A percentile compares a stretch with the other conserved stretches of the same genome.
Conservation (phyloP, 139 green algal genomes). For the Micractinium conductrix region DNA sequence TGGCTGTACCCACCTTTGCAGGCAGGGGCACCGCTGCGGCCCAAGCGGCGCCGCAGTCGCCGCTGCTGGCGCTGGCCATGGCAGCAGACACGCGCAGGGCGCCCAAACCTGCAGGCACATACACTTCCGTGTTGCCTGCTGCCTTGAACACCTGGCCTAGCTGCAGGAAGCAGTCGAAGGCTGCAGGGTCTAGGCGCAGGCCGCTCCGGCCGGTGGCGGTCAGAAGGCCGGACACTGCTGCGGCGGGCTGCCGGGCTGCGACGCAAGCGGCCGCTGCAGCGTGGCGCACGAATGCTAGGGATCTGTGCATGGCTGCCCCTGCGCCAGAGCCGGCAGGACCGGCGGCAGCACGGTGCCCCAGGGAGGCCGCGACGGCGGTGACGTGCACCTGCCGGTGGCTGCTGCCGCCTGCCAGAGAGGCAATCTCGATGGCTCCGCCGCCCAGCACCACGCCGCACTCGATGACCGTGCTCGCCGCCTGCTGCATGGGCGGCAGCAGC, state of each 20-base stretch:
- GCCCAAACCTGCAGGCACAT: conserved; percentile 60
- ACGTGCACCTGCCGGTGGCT: conserved; percentile 49
- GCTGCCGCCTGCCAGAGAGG: background rate
- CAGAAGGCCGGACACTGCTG: conserved; percentile 19
- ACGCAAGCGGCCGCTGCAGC: background rate
- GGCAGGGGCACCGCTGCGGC: conserved; percentile 1
- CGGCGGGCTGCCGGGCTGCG: background rate
- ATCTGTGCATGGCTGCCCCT: too few species aligned
- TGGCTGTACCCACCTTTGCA: background rate
- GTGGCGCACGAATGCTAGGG: too few species aligned
- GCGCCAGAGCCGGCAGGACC: too few species aligned
- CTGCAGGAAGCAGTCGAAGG: conserved; percentile 64
- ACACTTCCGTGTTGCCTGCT: conserved; percentile 40
- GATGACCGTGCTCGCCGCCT: background rate
- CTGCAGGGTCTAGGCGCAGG: conserved; percentile 48
- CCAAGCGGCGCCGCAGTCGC: background rate
- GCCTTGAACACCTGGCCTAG: conserved; percentile 52
- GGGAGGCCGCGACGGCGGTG: conserved; percentile 25
- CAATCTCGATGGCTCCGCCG: conserved; percentile 13
- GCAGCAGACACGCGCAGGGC: conserved; percentile 31
- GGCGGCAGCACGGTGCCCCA: too few species aligned
- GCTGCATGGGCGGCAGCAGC: conserved; percentile 23
- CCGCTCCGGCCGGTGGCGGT: conserved; percentile 34
- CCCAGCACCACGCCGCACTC: background rate
- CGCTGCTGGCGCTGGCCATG: background rate